Evolutionary conservation across 2,329 filamentous ascomycete genomes (phyloP), one percentile per base, ranked within the genome.

Genomic region (Fusarium incarnatum): DNA sequence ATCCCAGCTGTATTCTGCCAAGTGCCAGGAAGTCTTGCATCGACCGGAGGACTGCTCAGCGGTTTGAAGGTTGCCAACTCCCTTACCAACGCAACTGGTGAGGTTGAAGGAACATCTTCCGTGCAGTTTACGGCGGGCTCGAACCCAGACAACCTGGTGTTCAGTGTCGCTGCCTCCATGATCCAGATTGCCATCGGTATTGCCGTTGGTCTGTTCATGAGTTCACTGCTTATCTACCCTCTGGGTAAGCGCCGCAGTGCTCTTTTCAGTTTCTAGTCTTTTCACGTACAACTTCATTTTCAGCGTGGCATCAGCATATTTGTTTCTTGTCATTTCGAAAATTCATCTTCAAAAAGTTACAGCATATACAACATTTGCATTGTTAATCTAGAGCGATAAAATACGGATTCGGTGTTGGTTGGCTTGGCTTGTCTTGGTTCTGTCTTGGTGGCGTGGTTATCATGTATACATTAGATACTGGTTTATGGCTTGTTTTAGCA

Each of bases 151-250:
- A 78, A 77, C 8, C 77, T 83, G 27, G 79, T 83, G 8, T 85
- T 83, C 64, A 81, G 81, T 25, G 82, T 85, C 13, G 83, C 82
- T 15, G 83, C 81, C 3, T 83, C 81, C 30, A 86, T 86, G 84
- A 83, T 86, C 41, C 83, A 86, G 73, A 85, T 86, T 59, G 84
- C 84, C 16, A 85, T 85, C 65, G 84, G 84, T 16, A 85, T 86
- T 52, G 84, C 84, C 8, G 81, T 85, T 13, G 84, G 84, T 5
- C 75, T 86, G 9, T 86, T 86, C 63, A 73, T 86, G 64, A 84
- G 83, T 60, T 83, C 84, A 4, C 73, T 86, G 32, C 73, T 86
- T 23, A 77, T 86, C 8, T 86, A 85, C 66, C 84, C 84, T 8
- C 77, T 85, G 34, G 84, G 83, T 41, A 86, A 85, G 75, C 79